Evolutionary conservation across 116 monocot species (phyloP), one percentile per base, ranked within the genome.

Genomic region (Cymodocea nodosa): DNA sequence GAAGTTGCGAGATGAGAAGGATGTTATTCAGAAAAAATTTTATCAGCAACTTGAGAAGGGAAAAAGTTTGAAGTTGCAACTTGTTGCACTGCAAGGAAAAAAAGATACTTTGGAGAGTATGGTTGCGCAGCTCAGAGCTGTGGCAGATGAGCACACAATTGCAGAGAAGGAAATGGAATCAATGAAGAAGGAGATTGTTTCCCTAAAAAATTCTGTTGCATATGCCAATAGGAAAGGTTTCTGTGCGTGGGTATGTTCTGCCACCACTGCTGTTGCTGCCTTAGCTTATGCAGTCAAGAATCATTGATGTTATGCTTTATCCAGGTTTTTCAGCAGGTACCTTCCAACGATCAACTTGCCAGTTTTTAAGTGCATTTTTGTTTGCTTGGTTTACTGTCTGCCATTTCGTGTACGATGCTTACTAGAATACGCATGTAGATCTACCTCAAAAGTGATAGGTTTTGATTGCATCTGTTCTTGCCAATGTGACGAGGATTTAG

Each of bases 221-320:
- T 14, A 4, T 5, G 50, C 23, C 2, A 64, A 65, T 40, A 65
- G 48, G 51, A 65, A 15, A 65, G 50, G 65, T 50, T n/a, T 50
- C 10, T 65, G 49, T 24, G 65, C 50, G 51, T 65, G 65, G 65
- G 23, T 65, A 23, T 65, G 50, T 50, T 65, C 65, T 50, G 65
- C 65, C 16, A 30, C 51, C 11, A 51, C 50, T 50, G 24, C 51
- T 6, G 24, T 65, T 65, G 65, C 25, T 65, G 49, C 51, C 23
- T 24, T 65, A 48, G 50, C 65, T 44, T 65, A 51, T 50, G 51
- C 51, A 0, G 24, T 51, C 51, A 65, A 22, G 65, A 51, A 25
- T 22, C 65, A 44, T 24, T 65, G 65, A 65, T 49, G 6, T n/a
- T 23, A 60, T 58, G 44, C 44, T 44, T 44, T 44, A 10, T 44